Conservation (phyloP, 1,139 yeast species). For the Suhomyces wounanorum region DNA sequence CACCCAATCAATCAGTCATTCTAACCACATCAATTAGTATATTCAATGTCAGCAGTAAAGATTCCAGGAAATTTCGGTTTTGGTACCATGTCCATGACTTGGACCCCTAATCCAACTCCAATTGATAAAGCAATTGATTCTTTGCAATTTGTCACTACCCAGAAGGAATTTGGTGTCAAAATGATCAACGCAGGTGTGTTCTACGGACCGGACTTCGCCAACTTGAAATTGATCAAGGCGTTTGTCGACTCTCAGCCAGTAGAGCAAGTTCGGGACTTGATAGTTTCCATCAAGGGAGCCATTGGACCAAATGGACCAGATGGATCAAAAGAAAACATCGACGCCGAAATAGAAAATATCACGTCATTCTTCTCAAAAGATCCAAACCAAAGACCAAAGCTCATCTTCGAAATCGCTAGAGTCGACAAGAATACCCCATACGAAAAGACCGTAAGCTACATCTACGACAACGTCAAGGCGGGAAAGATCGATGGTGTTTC, state of each 20-base stretch:
- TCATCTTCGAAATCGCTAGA: slow-evolving; percentile 71
- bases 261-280: slow-evolving; percentile 47
- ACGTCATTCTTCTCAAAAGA: slow-evolving; percentile 48
- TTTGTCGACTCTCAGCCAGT: slow-evolving; percentile 58
- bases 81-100: slow-evolving; percentile 68
- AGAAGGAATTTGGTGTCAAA: slow-evolving; percentile 47
- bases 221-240: slow-evolving; percentile 52
- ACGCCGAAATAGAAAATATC: slow-evolving; percentile 52
- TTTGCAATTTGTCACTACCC: slow-evolving; percentile 45
- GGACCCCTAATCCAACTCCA: slow-evolving; percentile 49
- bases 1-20: background rate
- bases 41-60: slow-evolving; percentile 15
- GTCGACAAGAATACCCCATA: slow-evolving; percentile 53
- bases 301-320: slow-evolving; percentile 41
- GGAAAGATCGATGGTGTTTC: slow-evolving; percentile 69
- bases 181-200: slow-evolving; percentile 78
- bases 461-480: slow-evolving; percentile 52
- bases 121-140: slow-evolving; percentile 48
- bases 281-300: slow-evolving; percentile 72
- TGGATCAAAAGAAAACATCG: slow-evolving; percentile 50
- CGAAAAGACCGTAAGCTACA: slow-evolving; percentile 51
- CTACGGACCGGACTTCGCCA: slow-evolving; percentile 58
- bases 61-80: slow-evolving; percentile 46
- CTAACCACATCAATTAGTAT: background rate
- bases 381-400: slow-evolving; percentile 33